phyloP scores from a whole-genome alignment of 2,329 filamentous ascomycete species.

The Aspergillus ustus region DNA sequence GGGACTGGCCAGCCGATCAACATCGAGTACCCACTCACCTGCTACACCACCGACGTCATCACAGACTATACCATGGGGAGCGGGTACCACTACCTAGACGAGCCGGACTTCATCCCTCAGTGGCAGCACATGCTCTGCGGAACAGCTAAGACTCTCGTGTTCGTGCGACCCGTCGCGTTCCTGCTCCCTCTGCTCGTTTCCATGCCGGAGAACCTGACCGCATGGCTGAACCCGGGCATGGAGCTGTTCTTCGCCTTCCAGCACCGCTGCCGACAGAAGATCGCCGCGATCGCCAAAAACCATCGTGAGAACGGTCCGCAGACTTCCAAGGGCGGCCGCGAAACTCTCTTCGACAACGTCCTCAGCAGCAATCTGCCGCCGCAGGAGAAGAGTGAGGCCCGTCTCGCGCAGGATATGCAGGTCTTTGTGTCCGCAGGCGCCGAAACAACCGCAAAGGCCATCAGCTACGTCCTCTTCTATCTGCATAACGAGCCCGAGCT shows the following conservation, averaged over 20 bases:
- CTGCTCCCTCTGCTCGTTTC: constrained; percentile 26
- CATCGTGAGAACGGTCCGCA: constrained; percentile 12
- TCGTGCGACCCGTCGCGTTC: constrained; percentile 31
- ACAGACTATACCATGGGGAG: constrained; percentile 48
- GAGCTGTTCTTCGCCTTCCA: constrained; percentile 27
- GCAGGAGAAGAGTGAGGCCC: constrained; percentile 40
- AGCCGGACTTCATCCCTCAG: constrained; percentile 34
- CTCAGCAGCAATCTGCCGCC: constrained; percentile 31
- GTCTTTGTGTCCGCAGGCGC: constrained; percentile 36
- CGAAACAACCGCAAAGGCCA: constrained; percentile 38
- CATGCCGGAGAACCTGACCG: constrained; percentile 24
- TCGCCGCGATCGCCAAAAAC: constrained; percentile 17
- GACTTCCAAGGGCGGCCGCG: background rate
- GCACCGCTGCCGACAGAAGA: constrained; percentile 20
- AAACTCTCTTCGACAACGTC: constrained; percentile 39
- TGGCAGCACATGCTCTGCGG: constrained; percentile 35
- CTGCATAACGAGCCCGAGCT: constrained; percentile 24
- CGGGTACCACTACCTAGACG: constrained; percentile 37
- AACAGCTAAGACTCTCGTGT: constrained; percentile 26
- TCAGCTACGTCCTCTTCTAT: constrained; percentile 28
- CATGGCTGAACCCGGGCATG: constrained; percentile 29
- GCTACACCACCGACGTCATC: constrained; percentile 52
- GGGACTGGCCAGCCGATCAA: constrained; percentile 24
- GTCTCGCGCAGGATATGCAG: constrained; percentile 38
- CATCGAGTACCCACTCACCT: constrained; percentile 41